Evolutionary conservation across 2,329 filamentous ascomycete genomes (phyloP), one percentile per base, ranked within the genome.

Genomic region (Penicillium sp.): DNA sequence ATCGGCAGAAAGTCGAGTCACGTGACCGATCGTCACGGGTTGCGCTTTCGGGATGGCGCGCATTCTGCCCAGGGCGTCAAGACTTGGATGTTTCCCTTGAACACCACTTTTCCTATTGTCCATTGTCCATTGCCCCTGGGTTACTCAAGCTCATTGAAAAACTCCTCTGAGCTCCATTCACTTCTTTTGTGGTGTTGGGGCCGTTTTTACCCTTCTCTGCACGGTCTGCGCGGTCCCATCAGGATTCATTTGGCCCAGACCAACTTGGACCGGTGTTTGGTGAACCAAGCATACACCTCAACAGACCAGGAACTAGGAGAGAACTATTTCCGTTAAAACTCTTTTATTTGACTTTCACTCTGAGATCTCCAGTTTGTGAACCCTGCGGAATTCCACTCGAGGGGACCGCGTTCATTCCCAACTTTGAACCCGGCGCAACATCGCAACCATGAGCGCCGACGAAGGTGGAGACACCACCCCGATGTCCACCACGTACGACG

Each of bases 361-460:
- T 31, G 2, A 24, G 38, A 36, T 32, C 47, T 52, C 45, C 40
- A 47, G 42, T 24, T 48, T 55, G 43, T 47, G 48, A 43, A 31
- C 48, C 29, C 52, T 24, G 34, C 22, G 40, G 18, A 47, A 50
- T 52, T 51, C 32, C 40, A 46, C 54, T 56, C 42, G 45, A 60
- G 58, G 50, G 54, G 52, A 56, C 43, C 55, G 56, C 56, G 57
- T 59, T 53, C 40, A 51, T 49, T 55, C n/a, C 49, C 49, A 40
- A 58, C 34, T 45, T 56, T 44, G 42, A 49, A 47, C 49, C 54
- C 59, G 62, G 63, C 67, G 65, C 64, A 56, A 64, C 57, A 57
- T 52, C 18, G 54, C 56, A 64, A 55, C 49, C 58, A 75, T 75
- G 72, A 73, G 71, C 64, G 68, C 71, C 59, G 71, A 74, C 63